Evolutionary conservation across 1,284 basidiomycete species (phyloP).

Genomic region (Hymenochaete sp.): DNA sequence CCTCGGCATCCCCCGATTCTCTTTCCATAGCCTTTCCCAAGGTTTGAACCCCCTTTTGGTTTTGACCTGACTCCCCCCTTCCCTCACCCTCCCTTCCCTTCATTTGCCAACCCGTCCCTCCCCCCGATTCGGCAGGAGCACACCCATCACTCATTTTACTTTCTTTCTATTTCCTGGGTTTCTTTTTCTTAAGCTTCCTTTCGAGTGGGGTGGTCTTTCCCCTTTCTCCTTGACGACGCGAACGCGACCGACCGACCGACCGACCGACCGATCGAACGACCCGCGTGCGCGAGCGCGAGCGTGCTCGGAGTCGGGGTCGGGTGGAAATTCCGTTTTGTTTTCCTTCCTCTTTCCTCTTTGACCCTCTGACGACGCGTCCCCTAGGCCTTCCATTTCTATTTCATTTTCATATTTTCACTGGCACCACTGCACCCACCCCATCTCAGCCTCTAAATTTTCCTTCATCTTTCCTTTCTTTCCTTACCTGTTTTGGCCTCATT

Average conservation of each 20-base stretch:
- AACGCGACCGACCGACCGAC: too few species aligned
- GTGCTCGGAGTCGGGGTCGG: too few species aligned
- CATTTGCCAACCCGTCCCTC: neutral
- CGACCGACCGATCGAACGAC: too few species aligned
- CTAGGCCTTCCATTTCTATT: neutral
- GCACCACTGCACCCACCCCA: neutral
- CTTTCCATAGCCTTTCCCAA: neutral
- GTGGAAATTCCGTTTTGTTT: neutral
- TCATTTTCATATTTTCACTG: neutral
- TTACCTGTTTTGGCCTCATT: neutral
- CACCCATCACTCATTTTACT: neutral
- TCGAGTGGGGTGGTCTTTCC: too few species aligned
- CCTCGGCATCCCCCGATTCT: too few species aligned
- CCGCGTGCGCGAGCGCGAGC: too few species aligned
- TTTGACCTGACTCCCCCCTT: neutral
- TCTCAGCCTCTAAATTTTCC: neutral
- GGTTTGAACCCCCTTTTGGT: too few species aligned
- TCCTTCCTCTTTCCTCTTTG: neutral
- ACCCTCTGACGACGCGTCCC: neutral
- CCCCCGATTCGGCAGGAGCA: neutral
- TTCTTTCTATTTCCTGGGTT: neutral
- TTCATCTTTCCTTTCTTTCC: neutral
- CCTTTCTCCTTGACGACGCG: too few species aligned
- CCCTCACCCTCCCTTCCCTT: neutral
- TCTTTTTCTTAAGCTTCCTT: too few species aligned